Percentiles rank a stretch among this genome's conserved stretches.
Conservation (phyloP, 2,329 filamentous ascomycete genomes). For the Talaromyces sp. region DNA sequence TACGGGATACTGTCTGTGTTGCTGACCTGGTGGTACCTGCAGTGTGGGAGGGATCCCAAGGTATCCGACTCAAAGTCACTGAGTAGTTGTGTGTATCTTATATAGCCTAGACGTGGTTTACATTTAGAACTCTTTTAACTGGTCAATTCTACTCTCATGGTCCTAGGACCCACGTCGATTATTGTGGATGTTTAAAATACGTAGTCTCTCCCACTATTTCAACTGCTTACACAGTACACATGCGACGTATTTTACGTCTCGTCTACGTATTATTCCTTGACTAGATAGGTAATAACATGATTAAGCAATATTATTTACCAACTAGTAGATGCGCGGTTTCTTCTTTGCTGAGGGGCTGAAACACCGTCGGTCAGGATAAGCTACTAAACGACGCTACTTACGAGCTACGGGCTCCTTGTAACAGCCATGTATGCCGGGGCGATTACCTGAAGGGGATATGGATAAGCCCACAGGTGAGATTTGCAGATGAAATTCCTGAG, state of each 20-base stretch:
- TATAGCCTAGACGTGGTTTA: background rate
- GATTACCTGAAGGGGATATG: background rate
- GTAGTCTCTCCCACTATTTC: too few relatives aligned
- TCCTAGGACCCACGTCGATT: background rate
- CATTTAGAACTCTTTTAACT: background rate
- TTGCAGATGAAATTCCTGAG: background rate
- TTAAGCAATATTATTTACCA: background rate
- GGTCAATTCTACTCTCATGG: background rate
- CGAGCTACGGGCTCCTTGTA: background rate
- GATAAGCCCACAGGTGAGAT: background rate
- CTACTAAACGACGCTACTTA: background rate
- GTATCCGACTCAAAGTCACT: background rate
- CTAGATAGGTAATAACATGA: background rate
- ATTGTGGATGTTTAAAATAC: background rate
- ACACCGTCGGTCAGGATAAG: background rate
- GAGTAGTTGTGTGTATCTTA: background rate
- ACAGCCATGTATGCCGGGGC: background rate
- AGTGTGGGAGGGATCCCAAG: conserved; percentile 5
- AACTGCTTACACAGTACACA: background rate
- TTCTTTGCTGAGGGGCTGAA: background rate
- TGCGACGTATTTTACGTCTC: background rate
- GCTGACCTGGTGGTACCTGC: conserved; percentile 1
- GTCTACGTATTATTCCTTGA: background rate
- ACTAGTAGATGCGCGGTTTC: background rate
- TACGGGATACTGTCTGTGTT: conserved; percentile 4